Conservation (phyloP, 345 rosid genomes). For the Gossypium arboreum region DNA sequence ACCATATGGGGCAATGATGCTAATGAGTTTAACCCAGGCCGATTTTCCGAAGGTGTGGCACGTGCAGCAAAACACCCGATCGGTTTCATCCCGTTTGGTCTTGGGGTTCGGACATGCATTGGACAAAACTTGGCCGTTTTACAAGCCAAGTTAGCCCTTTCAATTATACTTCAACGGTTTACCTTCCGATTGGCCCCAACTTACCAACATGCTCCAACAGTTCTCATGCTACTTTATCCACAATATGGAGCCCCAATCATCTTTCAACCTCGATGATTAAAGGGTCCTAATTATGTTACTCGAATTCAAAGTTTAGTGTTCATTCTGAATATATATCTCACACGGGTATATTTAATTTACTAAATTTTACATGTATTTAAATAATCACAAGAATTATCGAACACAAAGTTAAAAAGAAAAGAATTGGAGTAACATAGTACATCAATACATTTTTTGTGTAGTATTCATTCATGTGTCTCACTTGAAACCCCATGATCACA, state of each 20-base stretch:
- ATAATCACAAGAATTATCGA: neutral
- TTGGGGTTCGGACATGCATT: constrained; percentile 69
- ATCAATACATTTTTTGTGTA: neutral
- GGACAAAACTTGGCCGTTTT: constrained; percentile 80
- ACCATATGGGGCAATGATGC: constrained; percentile 74
- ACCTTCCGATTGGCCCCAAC: constrained; percentile 55
- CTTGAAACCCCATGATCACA: neutral
- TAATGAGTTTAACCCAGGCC: constrained; percentile 67
- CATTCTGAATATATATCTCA: neutral
- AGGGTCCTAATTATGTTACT: neutral
- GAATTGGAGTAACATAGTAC: neutral
- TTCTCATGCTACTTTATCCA: constrained; percentile 64
- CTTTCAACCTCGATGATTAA: constrained; percentile 31
- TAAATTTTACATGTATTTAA: neutral
- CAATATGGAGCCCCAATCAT: constrained; percentile 76
- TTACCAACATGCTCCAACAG: constrained; percentile 77
- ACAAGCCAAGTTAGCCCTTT: constrained; percentile 63
- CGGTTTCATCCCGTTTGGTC: constrained; percentile 72
- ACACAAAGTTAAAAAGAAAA: neutral
- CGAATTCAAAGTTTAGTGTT: neutral
- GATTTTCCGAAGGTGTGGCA: constrained; percentile 67
- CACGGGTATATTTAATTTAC: neutral
- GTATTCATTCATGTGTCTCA: neutral
- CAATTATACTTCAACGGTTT: constrained; percentile 65
- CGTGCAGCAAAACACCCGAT: constrained; percentile 69